These are phyloP conservation scores for Phytopythium oedochilum DNA, from an alignment of 352 stramenopile genomes.

Conservation along the genomic window DNA sequence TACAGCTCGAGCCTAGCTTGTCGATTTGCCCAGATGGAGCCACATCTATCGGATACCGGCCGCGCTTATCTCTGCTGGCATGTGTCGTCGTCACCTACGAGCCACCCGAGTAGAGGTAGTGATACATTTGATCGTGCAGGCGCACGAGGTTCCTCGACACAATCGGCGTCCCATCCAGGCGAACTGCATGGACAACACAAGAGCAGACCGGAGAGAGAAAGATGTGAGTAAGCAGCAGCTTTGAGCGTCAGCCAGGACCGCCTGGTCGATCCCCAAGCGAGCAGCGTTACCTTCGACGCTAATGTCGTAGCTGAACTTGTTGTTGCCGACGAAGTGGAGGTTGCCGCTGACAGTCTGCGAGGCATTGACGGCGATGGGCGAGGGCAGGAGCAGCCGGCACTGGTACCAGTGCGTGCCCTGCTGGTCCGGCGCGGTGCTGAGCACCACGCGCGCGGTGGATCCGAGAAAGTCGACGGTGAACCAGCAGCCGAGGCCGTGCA, in stretches of 20 bases:
- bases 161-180: slow-evolving; percentile 87
- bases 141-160: slow-evolving; percentile 80
- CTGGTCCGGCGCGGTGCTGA: slow-evolving; percentile 81
- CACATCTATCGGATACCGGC: too few relatives aligned
- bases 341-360: slow-evolving; percentile 87
- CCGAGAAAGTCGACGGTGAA: slow-evolving; percentile 98
- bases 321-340: slow-evolving; percentile 92
- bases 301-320: slow-evolving; percentile 96
- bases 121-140: slow-evolving; percentile 95
- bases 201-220: neutral
- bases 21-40: too few relatives aligned
- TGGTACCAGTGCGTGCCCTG: slow-evolving; percentile 91
- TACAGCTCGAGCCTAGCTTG: too few relatives aligned
- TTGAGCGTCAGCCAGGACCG: too few relatives aligned
- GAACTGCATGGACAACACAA: slow-evolving; percentile 35
- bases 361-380: slow-evolving; percentile 90
- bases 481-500: slow-evolving; percentile 98
- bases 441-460: slow-evolving; percentile 65
- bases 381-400: slow-evolving; percentile 87
- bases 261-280: too few relatives aligned
- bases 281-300: slow-evolving; percentile 82
- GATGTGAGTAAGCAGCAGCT: neutral
- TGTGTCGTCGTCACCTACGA: too few relatives aligned
- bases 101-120: slow-evolving; percentile 78
- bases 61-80: too few relatives aligned